Evolutionary conservation across 768 basidiomycete genomes (phyloP).

Genomic region (Sarcomyxa edulis): DNA sequence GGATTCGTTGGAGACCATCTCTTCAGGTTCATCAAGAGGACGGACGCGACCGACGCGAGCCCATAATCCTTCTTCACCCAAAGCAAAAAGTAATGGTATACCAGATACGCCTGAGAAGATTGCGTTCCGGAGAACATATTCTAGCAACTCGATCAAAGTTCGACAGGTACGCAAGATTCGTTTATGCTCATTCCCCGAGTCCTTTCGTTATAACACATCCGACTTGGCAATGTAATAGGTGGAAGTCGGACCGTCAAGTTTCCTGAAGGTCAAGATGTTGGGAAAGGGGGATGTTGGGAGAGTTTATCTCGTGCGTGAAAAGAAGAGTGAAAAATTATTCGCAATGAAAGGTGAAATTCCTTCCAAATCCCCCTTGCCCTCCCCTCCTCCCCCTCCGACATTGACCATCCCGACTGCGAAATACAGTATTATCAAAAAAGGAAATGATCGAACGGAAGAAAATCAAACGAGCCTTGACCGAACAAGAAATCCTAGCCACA

Average conservation of each 20-base stretch:
- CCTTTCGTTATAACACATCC: slow-evolving; percentile 7
- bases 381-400: slow-evolving; percentile 12
- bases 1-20: slow-evolving; percentile 73
- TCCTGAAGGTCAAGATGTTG: slow-evolving; percentile 96
- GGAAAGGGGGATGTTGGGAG: slow-evolving; percentile 98
- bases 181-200: no score
- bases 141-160: slow-evolving; percentile 95
- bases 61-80: slow-evolving; percentile 28
- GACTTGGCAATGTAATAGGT: slow-evolving; percentile 43
- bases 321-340: slow-evolving; percentile 93
- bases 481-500: slow-evolving; percentile 97
- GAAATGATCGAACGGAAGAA: slow-evolving; percentile 99
- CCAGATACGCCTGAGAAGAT: slow-evolving; percentile 52
- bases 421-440: slow-evolving; percentile 90
- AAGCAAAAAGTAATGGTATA: slow-evolving; percentile 42
- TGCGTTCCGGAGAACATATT: slow-evolving; percentile 92
- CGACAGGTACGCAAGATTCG: slow-evolving; percentile 53
- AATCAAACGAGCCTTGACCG: slow-evolving; percentile 96
- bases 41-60: slow-evolving; percentile 38
- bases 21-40: slow-evolving; percentile 68
- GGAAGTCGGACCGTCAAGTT: slow-evolving; percentile 91
- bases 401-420: slow-evolving; percentile 23
- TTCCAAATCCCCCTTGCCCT: slow-evolving; percentile 17
- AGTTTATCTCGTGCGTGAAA: slow-evolving; percentile 96
- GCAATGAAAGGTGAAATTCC: slow-evolving; percentile 91